Base-by-base conservation (phyloP, 2,329 filamentous ascomycete species). In the Amphichorda felina region DNA sequence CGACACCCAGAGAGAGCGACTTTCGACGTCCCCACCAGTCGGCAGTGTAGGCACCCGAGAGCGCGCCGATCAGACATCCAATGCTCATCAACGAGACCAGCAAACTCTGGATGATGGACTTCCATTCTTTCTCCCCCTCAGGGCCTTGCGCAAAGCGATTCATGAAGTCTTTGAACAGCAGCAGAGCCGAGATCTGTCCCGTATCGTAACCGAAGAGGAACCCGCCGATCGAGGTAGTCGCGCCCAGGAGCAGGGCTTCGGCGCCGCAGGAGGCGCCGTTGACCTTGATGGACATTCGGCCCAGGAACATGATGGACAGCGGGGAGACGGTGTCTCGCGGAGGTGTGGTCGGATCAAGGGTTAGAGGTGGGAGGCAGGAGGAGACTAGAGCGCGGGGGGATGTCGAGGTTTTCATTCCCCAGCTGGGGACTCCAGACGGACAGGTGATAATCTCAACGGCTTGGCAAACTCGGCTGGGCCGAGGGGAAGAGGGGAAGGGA, bases 131-230 rank as follows among this genome's bases (percentile, higher is more conserved):
- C 13, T 48, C 41, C 7, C 64, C 66, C 3, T 50, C 33, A 17
- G 30, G 25, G 13, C 61, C 53, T 38, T 68, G 61, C 14, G 66
- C 71, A 42, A 79, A 79, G 8, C 72, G 66, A n/a, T 60, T 35
- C 19, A 63, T 60, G 48, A 74, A 78, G 50, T 78, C 70, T 8
- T 50, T 38, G 47, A 70, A 70, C 14, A 66, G 50, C 8, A 69
- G 53, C 47, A 70, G 62, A 28, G 56, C 59, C 6, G 68, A 72
- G 35, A 75, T 74, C 46, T 75, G 70, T 43, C 72, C 74, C 8
- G 71, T 78, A 43, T 78, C 74, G 44, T 76, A 77, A 33, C 74
- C 75, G 50, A 76, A 77, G 41, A 79, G 64, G 51, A 75, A 74
- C 33, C 72, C 74, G 40, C 73, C 73, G 28, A 78, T 65, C 30